Evolutionary conservation across 176 grass and related monocot species (phyloP), one percentile per base, ranked within the genome.

Genomic region (Elaeis guineensis): DNA sequence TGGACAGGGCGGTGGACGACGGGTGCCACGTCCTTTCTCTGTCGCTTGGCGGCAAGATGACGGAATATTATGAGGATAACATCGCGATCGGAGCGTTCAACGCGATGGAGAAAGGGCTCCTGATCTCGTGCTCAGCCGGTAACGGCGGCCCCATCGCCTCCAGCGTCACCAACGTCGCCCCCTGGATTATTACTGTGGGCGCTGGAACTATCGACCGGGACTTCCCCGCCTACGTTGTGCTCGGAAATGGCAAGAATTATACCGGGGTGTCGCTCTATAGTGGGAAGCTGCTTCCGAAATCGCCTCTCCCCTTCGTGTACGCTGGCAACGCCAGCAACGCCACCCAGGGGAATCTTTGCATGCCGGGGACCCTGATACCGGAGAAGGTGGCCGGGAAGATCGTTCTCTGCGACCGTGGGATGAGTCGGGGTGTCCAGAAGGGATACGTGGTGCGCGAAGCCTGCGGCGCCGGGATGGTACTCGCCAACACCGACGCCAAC

Each of bases 351-450:
- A 80, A 81, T 64, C 81, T 91, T 50, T 97, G 92, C 70, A 88
- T 91, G 87, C 78, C 73, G 2, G 92, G 92, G 26, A 85, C 78
- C 22, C 84, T 97, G n/a, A 60, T 85, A 22, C 78, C 87, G 7
- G 87, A 87, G 50, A 97, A 89, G 84, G 92, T 97, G 29, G 69
- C 75, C 19, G 87, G 92, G n/a, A 97, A 97, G 78, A 87, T 97
- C 70, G 84, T 97, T 0, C 74, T 91, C 16, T 97, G 93, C 63
- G 87, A 97, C 64, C 86, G 87, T 8, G 93, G 93, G 55, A 89
- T 86, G 62, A 97, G 78, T 48, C 69, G 87, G 17, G 81, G 93
- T 65, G 81, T 85, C 18, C 84, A 91, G 65, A 97, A 97, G 72
- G 93, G 93, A 0, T 81, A 85, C 73, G 73, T 91, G 50, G 93